Evolutionary conservation across 2,329 filamentous ascomycete species (phyloP).

Genomic region (Penicillium vulpinum): DNA sequence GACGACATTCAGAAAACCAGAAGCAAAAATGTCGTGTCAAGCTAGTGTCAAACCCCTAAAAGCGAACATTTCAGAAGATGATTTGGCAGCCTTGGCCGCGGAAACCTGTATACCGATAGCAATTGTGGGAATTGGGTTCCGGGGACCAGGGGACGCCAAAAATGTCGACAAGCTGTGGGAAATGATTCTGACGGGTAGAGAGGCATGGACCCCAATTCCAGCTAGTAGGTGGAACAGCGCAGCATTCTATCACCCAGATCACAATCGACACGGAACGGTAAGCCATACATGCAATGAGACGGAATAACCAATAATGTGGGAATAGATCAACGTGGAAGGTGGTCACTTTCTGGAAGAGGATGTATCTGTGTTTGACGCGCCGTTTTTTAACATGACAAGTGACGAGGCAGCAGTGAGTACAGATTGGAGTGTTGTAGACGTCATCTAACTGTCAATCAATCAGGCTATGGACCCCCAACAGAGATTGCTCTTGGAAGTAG

Average conservation of each 20-base stretch:
- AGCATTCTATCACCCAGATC: slow-evolving; percentile 30
- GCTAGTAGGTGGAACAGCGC: slow-evolving; percentile 20
- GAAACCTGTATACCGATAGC: slow-evolving; percentile 25
- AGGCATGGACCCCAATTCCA: slow-evolving; percentile 25
- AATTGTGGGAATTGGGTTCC: slow-evolving; percentile 28
- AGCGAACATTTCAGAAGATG: not conserved
- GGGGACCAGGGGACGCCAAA: slow-evolving; percentile 26
- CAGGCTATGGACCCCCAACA: slow-evolving; percentile 35
- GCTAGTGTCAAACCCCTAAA: not conserved
- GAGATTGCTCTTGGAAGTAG: slow-evolving; percentile 32
- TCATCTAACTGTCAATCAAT: not conserved
- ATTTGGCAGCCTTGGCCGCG: not conserved
- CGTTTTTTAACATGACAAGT: slow-evolving; percentile 37
- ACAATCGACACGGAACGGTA: slow-evolving; percentile 27
- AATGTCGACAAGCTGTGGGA: slow-evolving; percentile 23
- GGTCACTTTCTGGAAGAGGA: slow-evolving; percentile 31
- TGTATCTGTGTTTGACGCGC: slow-evolving; percentile 32
- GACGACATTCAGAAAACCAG: not conserved
- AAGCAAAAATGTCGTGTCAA: not conserved
- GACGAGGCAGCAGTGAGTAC: slow-evolving; percentile 30
- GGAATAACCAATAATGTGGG: not conserved
- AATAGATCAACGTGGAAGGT: slow-evolving; percentile 28
- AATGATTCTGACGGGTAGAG: slow-evolving; percentile 22
- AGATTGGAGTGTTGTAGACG: not conserved
- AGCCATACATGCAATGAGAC: not conserved